Evolutionary conservation across 1,139 yeast species (phyloP), one percentile per base, ranked within the genome.

Genomic region (Hansenula lynferdii): DNA sequence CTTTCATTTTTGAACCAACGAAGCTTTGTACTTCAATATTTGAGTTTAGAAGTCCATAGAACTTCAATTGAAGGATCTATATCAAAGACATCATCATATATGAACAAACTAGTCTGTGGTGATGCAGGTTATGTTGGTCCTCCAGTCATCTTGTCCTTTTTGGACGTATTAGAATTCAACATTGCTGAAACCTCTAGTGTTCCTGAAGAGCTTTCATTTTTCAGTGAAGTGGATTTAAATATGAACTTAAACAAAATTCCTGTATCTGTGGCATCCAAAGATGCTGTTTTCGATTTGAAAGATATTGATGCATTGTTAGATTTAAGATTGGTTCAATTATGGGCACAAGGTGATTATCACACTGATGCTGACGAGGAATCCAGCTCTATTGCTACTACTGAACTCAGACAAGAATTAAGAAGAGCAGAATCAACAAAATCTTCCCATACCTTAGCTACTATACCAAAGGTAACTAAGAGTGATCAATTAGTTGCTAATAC

Each of bases 41-140:
- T 86, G 40, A 75, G 92, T n/a, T 61, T 83, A 41, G 94, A 86
- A 48, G 67, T 87, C 24, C 89, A 84, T 53, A 71, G 71, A 41
- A 67, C 79, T n/a, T 70, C 81, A 15, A 53, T 50, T 3, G 51
- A 56, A 23, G 77, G 79, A 2, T 73, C 86, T 0, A 60, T 73
- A 2, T 69, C 84, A 1, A 69, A 80, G 44, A 73, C 77, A 21
- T 67, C 71, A 20, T 65, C 69, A 20, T 83, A 83, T 48, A 64
- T 80, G 25, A 66, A 71, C 4, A 56, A 70, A 8, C 62, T 89
- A 28, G 72, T 80, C 44, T 65, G 75, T 46, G 50, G 49, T 6
- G 39, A 53, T 44, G 45, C 55, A 39, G 51, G 56, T 42, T 44
- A 49, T 25, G 40, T 55, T 17, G 70, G 71, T n/a, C 72, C 86